phyloP scores from a whole-genome alignment of 345 rosid genomes.

The Hypericum androsaemum region DNA sequence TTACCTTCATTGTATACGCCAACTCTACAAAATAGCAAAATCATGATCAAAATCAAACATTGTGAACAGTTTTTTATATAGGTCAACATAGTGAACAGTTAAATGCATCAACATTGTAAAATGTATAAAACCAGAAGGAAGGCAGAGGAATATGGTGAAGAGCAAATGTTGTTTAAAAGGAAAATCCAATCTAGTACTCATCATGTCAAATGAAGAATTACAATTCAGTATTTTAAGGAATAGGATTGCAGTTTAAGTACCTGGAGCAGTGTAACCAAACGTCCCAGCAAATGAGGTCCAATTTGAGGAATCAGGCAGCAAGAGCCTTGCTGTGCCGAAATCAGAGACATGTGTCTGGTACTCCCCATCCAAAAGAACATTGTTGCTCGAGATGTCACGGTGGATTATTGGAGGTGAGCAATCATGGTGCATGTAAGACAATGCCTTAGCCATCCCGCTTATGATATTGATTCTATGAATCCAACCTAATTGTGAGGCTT shows the following conservation, averaged over 20 bases:
- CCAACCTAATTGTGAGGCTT: conserved; percentile 20
- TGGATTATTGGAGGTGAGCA: conserved; percentile 9
- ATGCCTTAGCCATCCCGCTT: conserved; percentile 5
- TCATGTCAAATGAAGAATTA: background rate
- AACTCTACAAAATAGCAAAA: conserved; percentile 1
- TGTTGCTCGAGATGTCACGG: conserved; percentile 11
- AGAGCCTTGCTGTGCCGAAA: conserved; percentile 11
- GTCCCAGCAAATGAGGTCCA: conserved; percentile 11
- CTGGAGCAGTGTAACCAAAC: conserved; percentile 13
- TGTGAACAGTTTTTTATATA: background rate
- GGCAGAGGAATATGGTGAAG: too few species aligned
- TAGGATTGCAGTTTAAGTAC: background rate
- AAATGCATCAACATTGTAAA: too few species aligned
- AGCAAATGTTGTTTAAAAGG: too few species aligned
- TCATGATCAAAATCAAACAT: too few species aligned
- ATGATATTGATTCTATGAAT: conserved; percentile 11
- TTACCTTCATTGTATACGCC: conserved; percentile 6
- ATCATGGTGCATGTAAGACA: conserved; percentile 6
- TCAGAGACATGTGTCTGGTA: conserved; percentile 10
- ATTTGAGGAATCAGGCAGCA: conserved; percentile 2
- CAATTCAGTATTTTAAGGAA: background rate
- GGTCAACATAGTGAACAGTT: too few species aligned
- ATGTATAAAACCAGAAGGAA: too few species aligned
- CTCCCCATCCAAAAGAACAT: conserved; percentile 4
- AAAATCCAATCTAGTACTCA: too few species aligned